Percentiles rank a stretch among this genome's conserved stretches.
These are phyloP conservation scores for Canavalia gladiata DNA, from an alignment of 306 rosid species.

Conservation along the genomic window DNA sequence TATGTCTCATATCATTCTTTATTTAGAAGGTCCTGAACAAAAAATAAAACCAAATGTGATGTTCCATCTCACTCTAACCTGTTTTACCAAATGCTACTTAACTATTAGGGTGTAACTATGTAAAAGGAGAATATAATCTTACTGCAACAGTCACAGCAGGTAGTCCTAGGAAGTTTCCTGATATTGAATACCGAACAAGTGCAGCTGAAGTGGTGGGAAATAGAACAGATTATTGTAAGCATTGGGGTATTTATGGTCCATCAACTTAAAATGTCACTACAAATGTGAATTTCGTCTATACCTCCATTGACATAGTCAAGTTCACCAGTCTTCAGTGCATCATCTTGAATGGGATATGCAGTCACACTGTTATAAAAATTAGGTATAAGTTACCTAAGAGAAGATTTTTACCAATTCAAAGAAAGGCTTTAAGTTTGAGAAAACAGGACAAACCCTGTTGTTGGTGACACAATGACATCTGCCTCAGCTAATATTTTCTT, in stretches of 20 bases:
- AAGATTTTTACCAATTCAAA: not conserved
- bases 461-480: slow-evolving; percentile 91
- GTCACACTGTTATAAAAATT: slow-evolving; percentile 72
- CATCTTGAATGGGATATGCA: slow-evolving; percentile 83
- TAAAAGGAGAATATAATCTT: slow-evolving; percentile 45
- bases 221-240: not conserved
- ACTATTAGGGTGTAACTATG: not conserved
- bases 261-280: slow-evolving; percentile 1
- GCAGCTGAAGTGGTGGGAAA: slow-evolving; percentile 72
- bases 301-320: slow-evolving; percentile 97
- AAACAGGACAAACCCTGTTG: slow-evolving; percentile 71
- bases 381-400: slow-evolving; percentile 8
- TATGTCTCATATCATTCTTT: no score
- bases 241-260: not conserved
- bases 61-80: no score
- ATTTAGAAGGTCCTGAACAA: no score
- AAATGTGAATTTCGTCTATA: slow-evolving; percentile 42
- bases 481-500: slow-evolving; percentile 70
- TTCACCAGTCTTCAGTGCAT: slow-evolving; percentile 87
- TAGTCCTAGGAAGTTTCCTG: slow-evolving; percentile 92
- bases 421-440: slow-evolving; percentile 34
- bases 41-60: no score
- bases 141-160: slow-evolving; percentile 87
- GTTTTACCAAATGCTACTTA: not conserved
- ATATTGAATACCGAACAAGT: slow-evolving; percentile 78